phyloP scores from a whole-genome alignment of 768 basidiomycete genomes.

The Mycena olivaceomarginata region DNA sequence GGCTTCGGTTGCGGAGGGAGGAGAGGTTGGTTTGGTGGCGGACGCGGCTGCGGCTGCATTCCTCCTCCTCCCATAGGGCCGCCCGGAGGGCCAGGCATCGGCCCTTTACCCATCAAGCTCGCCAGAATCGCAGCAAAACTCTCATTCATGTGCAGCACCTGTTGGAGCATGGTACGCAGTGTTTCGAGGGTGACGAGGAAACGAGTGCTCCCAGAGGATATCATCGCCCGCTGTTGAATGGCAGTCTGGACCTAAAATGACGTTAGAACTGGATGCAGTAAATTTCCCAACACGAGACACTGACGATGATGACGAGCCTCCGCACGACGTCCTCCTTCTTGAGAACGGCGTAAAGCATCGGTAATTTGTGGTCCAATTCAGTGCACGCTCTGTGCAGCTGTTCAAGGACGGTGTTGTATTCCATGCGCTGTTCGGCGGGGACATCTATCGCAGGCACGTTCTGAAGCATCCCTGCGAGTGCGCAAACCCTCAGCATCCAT shows the following conservation, averaged over 20 bases:
- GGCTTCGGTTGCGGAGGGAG: neutral
- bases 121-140: slow-evolving; percentile 56
- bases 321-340: slow-evolving; percentile 69
- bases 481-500: slow-evolving; percentile 23
- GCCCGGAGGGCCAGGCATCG: slow-evolving; percentile 29
- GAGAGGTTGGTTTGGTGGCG: slow-evolving; percentile 7
- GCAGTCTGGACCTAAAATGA: slow-evolving; percentile 64
- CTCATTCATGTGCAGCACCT: slow-evolving; percentile 64
- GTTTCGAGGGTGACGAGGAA: slow-evolving; percentile 61
- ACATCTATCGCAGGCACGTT: slow-evolving; percentile 61
- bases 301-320: slow-evolving; percentile 73
- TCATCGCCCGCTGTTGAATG: slow-evolving; percentile 63
- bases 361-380: slow-evolving; percentile 73
- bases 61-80: neutral
- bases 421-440: slow-evolving; percentile 71
- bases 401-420: slow-evolving; percentile 72
- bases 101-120: slow-evolving; percentile 30
- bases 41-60: slow-evolving; percentile 19
- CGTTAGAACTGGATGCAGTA: slow-evolving; percentile 19
- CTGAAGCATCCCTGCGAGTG: slow-evolving; percentile 55
- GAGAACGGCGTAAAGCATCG: slow-evolving; percentile 65
- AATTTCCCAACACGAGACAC: slow-evolving; percentile 49
- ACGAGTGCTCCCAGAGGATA: slow-evolving; percentile 62
- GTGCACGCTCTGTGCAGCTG: slow-evolving; percentile 63
- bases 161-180: slow-evolving; percentile 66